Conservation (phyloP, 2,329 filamentous ascomycete species). For the Fusarium metavorans region DNA sequence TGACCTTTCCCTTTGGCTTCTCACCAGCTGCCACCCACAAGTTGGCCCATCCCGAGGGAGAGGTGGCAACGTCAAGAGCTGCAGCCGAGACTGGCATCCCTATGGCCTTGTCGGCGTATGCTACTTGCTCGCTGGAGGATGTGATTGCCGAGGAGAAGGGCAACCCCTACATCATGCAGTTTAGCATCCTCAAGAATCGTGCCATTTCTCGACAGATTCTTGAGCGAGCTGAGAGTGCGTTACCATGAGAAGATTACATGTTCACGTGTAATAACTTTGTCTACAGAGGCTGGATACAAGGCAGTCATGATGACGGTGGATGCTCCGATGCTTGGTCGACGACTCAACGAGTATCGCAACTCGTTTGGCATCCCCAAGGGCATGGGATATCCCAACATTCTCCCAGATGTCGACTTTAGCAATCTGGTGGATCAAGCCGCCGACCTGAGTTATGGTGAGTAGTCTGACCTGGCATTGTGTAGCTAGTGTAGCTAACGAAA, state of each 20-base stretch:
- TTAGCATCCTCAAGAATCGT: constrained; percentile 64
- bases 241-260: background rate
- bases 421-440: constrained; percentile 11
- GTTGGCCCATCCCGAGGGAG: constrained; percentile 61
- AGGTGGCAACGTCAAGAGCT: constrained; percentile 60
- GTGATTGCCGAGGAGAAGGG: constrained; percentile 54
- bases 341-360: constrained; percentile 41
- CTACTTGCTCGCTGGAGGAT: constrained; percentile 50
- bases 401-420: constrained; percentile 14
- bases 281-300: constrained; percentile 34
- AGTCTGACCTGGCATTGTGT: too few relatives aligned
- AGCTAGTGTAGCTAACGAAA: background rate
- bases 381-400: constrained; percentile 32
- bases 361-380: constrained; percentile 35
- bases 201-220: constrained; percentile 53
- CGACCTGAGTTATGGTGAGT: background rate
- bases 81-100: constrained; percentile 55
- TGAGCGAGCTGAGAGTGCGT: constrained; percentile 54
- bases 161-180: constrained; percentile 65
- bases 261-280: background rate
- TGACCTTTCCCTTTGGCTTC: constrained; percentile 64
- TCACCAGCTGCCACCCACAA: constrained; percentile 65
- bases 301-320: constrained; percentile 46
- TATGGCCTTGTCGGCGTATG: constrained; percentile 27
- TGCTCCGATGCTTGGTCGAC: constrained; percentile 36